Conservation (phyloP, 2,329 filamentous ascomycete species). For the Trichoderma pleuroti region DNA sequence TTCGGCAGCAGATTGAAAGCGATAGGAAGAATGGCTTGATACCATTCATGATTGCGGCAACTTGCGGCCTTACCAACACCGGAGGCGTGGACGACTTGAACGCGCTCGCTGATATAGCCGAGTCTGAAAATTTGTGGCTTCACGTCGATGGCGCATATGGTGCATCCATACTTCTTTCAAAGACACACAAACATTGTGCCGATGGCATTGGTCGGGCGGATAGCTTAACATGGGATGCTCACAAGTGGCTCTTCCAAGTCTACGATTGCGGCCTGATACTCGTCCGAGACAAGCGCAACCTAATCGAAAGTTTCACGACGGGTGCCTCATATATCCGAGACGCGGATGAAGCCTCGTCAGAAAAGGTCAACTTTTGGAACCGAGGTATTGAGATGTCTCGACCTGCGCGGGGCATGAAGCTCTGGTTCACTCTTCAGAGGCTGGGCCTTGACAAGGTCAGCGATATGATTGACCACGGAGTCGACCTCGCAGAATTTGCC, state of each 20-base stretch:
- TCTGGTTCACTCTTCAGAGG: constrained; percentile 27
- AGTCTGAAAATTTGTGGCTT: constrained; percentile 23
- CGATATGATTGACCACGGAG: constrained; percentile 27
- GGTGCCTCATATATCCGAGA: constrained; percentile 27
- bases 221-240: constrained; percentile 29
- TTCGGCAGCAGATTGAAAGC: constrained; percentile 10
- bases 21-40: constrained; percentile 17
- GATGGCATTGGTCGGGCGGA: constrained; percentile 22
- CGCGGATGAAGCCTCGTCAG: constrained; percentile 24
- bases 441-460: constrained; percentile 25
- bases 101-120: constrained; percentile 15
- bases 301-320: constrained; percentile 26
- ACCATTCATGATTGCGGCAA: constrained; percentile 22
- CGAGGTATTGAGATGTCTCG: constrained; percentile 27
- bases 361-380: constrained; percentile 29
- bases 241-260: constrained; percentile 30
- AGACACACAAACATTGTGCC: constrained; percentile 15
- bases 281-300: constrained; percentile 22
- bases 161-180: constrained; percentile 24
- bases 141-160: constrained; percentile 28
- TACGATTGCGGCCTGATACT: constrained; percentile 27
- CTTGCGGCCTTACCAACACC: constrained; percentile 22
- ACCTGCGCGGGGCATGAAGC: constrained; percentile 26
- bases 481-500: constrained; percentile 24
- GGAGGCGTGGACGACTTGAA: constrained; percentile 20